A percentile compares a stretch with the other conserved stretches of the same genome.
These are phyloP conservation scores for Phyllosticta ampelicida DNA, from an alignment of 2,329 filamentous ascomycete genomes.

Conservation along the genomic window DNA sequence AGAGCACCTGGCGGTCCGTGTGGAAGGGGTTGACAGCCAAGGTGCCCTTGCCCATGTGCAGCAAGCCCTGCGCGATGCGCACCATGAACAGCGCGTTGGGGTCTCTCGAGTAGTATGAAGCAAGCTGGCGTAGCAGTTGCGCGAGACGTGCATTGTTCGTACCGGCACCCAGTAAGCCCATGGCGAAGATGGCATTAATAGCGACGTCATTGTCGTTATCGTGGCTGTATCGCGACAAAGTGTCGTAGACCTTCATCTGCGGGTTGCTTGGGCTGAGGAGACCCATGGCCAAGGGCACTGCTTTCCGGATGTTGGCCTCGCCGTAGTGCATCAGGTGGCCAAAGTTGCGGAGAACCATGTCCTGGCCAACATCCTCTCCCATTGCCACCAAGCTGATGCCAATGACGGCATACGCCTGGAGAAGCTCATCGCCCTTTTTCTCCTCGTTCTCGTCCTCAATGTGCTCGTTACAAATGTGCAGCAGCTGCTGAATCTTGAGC, in stretches of 20 bases:
- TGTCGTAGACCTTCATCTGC: conserved; percentile 99
- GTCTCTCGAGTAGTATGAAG: conserved; percentile 96
- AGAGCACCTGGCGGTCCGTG: conserved; percentile 92
- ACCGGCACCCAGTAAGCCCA: conserved; percentile 92
- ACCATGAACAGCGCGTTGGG: conserved; percentile 98
- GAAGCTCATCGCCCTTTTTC: conserved; percentile 88
- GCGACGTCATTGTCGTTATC: conserved; percentile 98
- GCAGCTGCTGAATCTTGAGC: conserved; percentile 89
- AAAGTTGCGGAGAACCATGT: conserved; percentile 97
- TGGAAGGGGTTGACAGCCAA: conserved; percentile 97
- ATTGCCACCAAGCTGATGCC: conserved; percentile 91
- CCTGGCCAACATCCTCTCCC: conserved; percentile 96
- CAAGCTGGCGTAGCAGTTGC: conserved; percentile 85
- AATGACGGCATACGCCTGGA: conserved; percentile 92
- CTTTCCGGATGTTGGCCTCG: conserved; percentile 91
- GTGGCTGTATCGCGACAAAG: conserved; percentile 91
- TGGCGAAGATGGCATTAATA: conserved; percentile 97
- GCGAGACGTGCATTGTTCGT: conserved; percentile 97
- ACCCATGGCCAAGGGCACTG: conserved; percentile 92
- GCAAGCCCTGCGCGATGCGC: conserved; percentile 87
- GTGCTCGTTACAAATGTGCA: conserved; percentile 97
- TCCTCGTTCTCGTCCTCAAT: conserved; percentile 82
- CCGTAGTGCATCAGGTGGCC: conserved; percentile 99
- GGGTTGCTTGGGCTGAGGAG: conserved; percentile 95
- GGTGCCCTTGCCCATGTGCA: conserved; percentile 99